Conservation (phyloP, 331 rosid species). For the Malus hybrid region DNA sequence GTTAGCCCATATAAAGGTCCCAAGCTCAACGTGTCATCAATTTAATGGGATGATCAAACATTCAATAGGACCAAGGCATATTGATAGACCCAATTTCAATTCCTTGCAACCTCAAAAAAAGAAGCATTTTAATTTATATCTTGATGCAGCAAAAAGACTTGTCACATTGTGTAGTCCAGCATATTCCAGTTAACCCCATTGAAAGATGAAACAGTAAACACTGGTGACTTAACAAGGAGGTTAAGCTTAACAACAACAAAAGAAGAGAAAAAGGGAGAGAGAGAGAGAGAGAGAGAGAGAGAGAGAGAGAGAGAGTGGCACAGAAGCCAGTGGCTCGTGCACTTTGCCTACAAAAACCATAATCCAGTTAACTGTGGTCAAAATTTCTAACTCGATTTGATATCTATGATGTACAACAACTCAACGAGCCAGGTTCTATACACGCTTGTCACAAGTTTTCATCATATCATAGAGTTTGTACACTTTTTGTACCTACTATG, state of each 20-base stretch:
- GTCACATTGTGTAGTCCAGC: background rate
- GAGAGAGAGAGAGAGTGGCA: no score
- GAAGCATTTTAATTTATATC: no score
- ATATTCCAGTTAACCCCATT: no score
- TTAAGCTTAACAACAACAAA: background rate
- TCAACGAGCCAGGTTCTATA: background rate
- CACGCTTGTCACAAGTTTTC: background rate
- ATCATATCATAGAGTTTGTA: constrained; percentile 23
- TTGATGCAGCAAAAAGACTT: background rate
- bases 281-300: fast-evolving
- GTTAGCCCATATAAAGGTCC: no score
- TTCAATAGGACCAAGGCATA: no score
- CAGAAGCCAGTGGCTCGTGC: no score
- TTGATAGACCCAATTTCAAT: no score
- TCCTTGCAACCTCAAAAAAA: background rate
- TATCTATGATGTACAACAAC: background rate
- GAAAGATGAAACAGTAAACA: no score
- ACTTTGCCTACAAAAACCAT: background rate
- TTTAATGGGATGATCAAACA: no score
- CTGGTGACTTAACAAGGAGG: background rate
- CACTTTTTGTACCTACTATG: constrained; percentile 5
- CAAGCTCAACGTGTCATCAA: no score
- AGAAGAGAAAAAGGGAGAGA: no score
- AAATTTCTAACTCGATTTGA: constrained; percentile 1
- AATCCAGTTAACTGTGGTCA: background rate